Conservation (phyloP, 805 yeast species). For the Debaryomyces castellii region DNA sequence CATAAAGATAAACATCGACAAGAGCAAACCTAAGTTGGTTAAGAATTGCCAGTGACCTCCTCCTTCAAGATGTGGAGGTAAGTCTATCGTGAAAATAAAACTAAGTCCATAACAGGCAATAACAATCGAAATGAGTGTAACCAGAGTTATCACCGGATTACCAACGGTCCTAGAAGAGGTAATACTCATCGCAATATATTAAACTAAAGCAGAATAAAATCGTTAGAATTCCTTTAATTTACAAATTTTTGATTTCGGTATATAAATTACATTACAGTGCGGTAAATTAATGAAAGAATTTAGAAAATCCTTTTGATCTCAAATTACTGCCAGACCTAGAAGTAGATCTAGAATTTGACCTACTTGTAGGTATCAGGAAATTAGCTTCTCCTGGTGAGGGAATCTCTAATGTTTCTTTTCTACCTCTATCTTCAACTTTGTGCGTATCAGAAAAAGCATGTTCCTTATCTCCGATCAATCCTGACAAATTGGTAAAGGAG, state of each 20-base stretch:
- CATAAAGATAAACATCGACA: conserved; percentile 44
- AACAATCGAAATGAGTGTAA: conserved; percentile 23
- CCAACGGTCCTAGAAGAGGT: conserved; percentile 24
- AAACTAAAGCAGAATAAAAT: neutral
- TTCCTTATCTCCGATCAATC: conserved; percentile 5
- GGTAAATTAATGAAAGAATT: conserved; percentile 5
- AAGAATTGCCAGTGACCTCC: conserved; percentile 76
- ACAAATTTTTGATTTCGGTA: neutral
- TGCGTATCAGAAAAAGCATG: neutral
- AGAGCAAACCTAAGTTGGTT: conserved; percentile 59
- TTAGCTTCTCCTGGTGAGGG: neutral
- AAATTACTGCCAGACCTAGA: conserved; percentile 15
- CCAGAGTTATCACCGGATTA: conserved; percentile 21
- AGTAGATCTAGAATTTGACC: conserved; percentile 20
- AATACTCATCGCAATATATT: neutral
- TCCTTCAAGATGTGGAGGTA: conserved; percentile 49
- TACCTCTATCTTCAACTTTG: conserved; percentile 17
- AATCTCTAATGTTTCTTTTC: conserved; percentile 6
- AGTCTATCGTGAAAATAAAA: conserved; percentile 16
- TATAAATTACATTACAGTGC: neutral
- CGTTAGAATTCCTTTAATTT: neutral
- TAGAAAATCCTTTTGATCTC: conserved; percentile 12
- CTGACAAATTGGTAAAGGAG: conserved; percentile 14
- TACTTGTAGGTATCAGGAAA: conserved; percentile 5
- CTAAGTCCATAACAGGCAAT: conserved; percentile 30